Evolutionary conservation across 441 rosid species (phyloP), one percentile per base, ranked within the genome.

Genomic region (Kokia cookei): DNA sequence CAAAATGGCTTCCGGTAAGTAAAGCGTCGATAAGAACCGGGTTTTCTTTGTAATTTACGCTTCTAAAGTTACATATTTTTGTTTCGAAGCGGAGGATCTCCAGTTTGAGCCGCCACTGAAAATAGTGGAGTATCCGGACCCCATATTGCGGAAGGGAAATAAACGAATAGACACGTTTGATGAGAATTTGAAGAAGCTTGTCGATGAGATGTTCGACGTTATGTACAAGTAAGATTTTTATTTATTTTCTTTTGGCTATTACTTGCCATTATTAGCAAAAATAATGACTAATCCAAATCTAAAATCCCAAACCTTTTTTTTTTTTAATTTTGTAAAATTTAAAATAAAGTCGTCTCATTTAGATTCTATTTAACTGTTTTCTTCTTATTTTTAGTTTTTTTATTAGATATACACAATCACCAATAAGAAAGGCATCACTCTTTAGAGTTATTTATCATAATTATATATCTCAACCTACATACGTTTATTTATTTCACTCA

Each of bases 91-190:
- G 65, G 83, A 83, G 70, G 97, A 93, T 86, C 80, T 93, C 71
- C 84, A 73, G 72, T 93, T 89, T 65, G 94, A 90, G 80, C 59
- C 84, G 69, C 98, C 99, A 27, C 80, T 93, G 45, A 84, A 83
- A 80, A 87, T 95, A 15, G 90, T 91, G 73, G 85, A 89, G 85
- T 95, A 95, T 84, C 99, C 99, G 32, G 89, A 93, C 79, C 98
- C 98, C 10, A 75, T 80, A 75, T 55, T 95, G 84, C 81, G 98
- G 54, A 90, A 90, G 77, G 91, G 79, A 72, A 90, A 85, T 85
- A 95, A 89, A 84, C 82, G 85, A 76, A 86, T 95, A 73, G 84
- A 75, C 69, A 76, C 85, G 14, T 93, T 93, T 62, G 94, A 89
- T 69, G 89, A 90, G 66, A 87, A 87, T 80, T 81, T 95, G 86